Evolutionary conservation across 192 early-diverging fungal genomes (phyloP).

Genomic region (Dissophora globulifera): DNA sequence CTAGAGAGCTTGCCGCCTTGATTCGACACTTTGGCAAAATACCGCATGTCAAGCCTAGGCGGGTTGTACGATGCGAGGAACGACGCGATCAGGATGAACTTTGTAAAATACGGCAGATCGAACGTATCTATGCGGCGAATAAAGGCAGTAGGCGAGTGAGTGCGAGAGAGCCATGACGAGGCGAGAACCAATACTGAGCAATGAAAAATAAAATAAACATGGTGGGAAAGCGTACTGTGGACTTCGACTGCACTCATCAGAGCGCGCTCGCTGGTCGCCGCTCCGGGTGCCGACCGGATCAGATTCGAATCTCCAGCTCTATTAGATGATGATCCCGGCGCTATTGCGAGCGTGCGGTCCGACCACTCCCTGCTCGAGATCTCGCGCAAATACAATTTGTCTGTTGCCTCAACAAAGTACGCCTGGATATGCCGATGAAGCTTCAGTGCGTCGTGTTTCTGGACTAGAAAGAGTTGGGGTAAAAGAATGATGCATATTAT

Average conservation of each 20-base stretch:
- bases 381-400: constrained; percentile 91
- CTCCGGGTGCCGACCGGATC: neutral
- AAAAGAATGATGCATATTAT: no score
- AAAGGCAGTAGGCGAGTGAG: neutral
- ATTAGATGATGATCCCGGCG: constrained; percentile 15
- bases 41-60: constrained; percentile 81
- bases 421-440: constrained; percentile 82
- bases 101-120: constrained; percentile 89
- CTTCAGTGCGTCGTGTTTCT: constrained; percentile 71
- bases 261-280: constrained; percentile 27
- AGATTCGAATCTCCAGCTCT: neutral
- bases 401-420: constrained; percentile 83
- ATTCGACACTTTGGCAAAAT: constrained; percentile 76
- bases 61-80: constrained; percentile 97
- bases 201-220: neutral
- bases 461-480: constrained; percentile 50
- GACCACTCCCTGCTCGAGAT: constrained; percentile 90
- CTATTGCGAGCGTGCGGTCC: constrained; percentile 46
- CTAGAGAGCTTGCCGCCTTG: constrained; percentile 57
- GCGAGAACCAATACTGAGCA: no score
- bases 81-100: constrained; percentile 88
- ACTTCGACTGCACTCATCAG: constrained; percentile 33
- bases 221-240: constrained; percentile 22
- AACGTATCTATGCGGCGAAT: constrained; percentile 67
- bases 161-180: no score